Conservation (phyloP, 352 stramenopile species). For the Phytophthora multivora region DNA sequence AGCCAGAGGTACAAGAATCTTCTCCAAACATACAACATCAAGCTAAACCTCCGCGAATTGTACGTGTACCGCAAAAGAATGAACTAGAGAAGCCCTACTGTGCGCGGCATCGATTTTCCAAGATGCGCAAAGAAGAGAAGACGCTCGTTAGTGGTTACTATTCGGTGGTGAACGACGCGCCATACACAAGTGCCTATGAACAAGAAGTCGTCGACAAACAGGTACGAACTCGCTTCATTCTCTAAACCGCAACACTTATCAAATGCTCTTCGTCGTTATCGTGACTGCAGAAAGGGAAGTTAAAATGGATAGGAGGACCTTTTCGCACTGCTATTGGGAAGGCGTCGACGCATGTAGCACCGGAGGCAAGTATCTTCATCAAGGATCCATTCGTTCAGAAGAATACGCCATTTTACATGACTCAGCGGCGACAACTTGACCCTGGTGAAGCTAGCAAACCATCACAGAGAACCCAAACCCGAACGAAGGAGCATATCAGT, state of each 20-base stretch:
- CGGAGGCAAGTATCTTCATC: conserved; percentile 64
- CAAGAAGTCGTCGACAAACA: conserved; percentile 58
- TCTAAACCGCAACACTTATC: neutral
- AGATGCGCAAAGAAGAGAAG: conserved; percentile 41
- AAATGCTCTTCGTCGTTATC: neutral
- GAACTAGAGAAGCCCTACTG: conserved; percentile 77
- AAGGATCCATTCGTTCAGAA: conserved; percentile 52
- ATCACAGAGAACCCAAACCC: conserved; percentile 6
- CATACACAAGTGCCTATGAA: conserved; percentile 60
- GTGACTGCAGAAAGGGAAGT: conserved; percentile 50
- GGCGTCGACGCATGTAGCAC: conserved; percentile 51
- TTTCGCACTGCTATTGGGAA: conserved; percentile 74
- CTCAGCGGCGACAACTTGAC: conserved; percentile 56
- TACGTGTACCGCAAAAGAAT: conserved; percentile 67
- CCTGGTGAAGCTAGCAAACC: conserved; percentile 3
- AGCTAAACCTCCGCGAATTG: conserved; percentile 31
- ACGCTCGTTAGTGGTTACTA: conserved; percentile 52
- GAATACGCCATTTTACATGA: conserved; percentile 63
- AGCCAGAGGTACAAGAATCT: conserved; percentile 23
- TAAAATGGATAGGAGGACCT: conserved; percentile 72
- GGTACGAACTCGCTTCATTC: conserved; percentile 21
- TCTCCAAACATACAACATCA: conserved; percentile 1
- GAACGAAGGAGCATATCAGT: conserved; percentile 7
- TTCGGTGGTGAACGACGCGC: conserved; percentile 82
- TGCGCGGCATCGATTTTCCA: conserved; percentile 60